These are phyloP conservation scores for Picea sitchensis DNA, from an alignment of 75 land plant genomes.

Conservation along the genomic window DNA sequence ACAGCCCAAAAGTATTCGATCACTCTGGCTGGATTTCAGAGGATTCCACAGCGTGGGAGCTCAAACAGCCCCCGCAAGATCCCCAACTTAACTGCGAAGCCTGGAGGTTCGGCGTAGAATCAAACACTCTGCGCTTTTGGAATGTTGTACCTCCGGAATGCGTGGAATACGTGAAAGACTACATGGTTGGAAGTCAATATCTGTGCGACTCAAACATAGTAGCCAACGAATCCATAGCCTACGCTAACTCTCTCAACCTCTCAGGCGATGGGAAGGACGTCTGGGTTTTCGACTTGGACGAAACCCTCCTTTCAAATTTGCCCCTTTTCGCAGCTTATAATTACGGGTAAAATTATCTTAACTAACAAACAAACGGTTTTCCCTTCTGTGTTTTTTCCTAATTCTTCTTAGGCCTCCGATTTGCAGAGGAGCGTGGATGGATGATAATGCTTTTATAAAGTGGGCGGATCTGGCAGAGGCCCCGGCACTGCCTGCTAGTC, in stretches of 20 bases:
- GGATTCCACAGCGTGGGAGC: no score
- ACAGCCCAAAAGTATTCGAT: no score
- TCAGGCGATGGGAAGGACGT: conserved; percentile 52
- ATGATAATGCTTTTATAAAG: conserved; percentile 36
- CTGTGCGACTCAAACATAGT: conserved; percentile 33
- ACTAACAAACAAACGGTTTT: no score
- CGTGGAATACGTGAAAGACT: conserved; percentile 36
- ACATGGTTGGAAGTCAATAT: conserved; percentile 56
- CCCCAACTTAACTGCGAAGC: conserved; percentile 20
- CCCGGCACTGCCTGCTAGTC: conserved; percentile 47
- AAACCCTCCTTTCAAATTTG: conserved; percentile 72
- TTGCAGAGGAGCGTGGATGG: conserved; percentile 52
- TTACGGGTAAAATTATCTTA: conserved; percentile 46
- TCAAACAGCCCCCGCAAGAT: no score
- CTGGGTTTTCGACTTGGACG: conserved; percentile 83
- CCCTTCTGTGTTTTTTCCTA: neutral
- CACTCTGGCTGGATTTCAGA: no score
- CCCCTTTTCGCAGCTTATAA: conserved; percentile 52
- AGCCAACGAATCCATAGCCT: conserved; percentile 29
- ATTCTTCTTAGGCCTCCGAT: neutral
- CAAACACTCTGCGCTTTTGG: conserved; percentile 60
- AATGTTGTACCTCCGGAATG: conserved; percentile 48
- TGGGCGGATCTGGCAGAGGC: conserved; percentile 72
- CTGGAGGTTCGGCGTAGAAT: conserved; percentile 64
- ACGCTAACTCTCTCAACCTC: conserved; percentile 20